Evolutionary conservation across 2,329 filamentous ascomycete species (phyloP).

Genomic region (Rhinocladiella similis): DNA sequence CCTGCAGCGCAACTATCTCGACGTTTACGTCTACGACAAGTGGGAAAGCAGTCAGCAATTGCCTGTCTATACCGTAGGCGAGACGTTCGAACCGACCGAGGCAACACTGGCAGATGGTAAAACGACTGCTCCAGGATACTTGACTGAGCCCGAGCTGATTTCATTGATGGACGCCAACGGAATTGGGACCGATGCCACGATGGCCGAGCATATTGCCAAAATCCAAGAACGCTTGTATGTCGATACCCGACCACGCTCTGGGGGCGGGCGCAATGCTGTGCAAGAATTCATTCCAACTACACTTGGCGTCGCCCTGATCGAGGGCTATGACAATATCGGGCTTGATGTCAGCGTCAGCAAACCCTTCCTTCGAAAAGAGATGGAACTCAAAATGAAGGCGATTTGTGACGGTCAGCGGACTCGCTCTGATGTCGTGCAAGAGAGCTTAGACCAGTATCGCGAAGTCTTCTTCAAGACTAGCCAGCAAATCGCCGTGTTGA

Average conservation of each 20-base stretch:
- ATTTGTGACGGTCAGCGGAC: slow-evolving; percentile 87
- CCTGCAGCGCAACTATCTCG: slow-evolving; percentile 85
- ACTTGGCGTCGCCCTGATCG: slow-evolving; percentile 84
- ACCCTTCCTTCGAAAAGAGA: slow-evolving; percentile 94
- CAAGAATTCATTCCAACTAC: slow-evolving; percentile 92
- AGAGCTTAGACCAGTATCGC: slow-evolving; percentile 84
- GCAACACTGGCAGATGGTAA: slow-evolving; percentile 89
- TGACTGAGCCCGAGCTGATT: slow-evolving; percentile 94
- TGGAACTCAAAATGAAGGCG: slow-evolving; percentile 95
- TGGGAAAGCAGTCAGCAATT: slow-evolving; percentile 87
- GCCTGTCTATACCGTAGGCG: slow-evolving; percentile 75
- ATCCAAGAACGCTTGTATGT: slow-evolving; percentile 91
- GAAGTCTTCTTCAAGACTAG: slow-evolving; percentile 81
- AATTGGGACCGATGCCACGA: slow-evolving; percentile 96
- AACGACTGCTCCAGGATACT: slow-evolving; percentile 77
- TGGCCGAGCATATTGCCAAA: slow-evolving; percentile 97
- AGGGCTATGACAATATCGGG: slow-evolving; percentile 93
- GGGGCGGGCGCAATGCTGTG: slow-evolving; percentile 52
- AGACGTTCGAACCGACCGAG: slow-evolving; percentile 83
- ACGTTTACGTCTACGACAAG: slow-evolving; percentile 94
- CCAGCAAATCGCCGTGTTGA: slow-evolving; percentile 67
- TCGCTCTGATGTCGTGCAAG: slow-evolving; percentile 71
- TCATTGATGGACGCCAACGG: slow-evolving; percentile 97
- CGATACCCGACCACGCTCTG: slow-evolving; percentile 58
- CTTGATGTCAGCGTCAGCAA: slow-evolving; percentile 92